Percentiles rank a stretch among this genome's conserved stretches.
Evolutionary conservation across 805 yeast species (phyloP).

Genomic region (Lachancea waltii): DNA sequence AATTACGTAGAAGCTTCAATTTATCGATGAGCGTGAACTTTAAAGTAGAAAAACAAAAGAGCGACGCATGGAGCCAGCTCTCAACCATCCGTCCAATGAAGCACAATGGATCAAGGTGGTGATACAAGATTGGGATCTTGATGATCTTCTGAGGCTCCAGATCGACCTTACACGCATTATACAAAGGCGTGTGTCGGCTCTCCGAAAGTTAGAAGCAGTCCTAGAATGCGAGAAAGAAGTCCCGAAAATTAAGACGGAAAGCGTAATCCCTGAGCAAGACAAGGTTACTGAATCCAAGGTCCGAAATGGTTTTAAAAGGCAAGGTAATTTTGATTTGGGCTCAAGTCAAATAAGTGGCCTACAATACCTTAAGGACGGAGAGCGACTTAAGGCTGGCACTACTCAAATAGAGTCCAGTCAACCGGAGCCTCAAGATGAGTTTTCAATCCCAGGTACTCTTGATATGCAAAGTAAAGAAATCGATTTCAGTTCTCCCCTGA

Average conservation of each 20-base stretch:
- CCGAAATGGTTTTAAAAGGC: no score
- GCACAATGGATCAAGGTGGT: constrained; percentile 9
- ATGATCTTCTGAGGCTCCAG: constrained; percentile 21
- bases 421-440: constrained; percentile 1
- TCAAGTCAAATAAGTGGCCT: no score
- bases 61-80: constrained; percentile 1
- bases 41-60: neutral
- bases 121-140: constrained; percentile 15
- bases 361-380: no score
- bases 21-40: neutral
- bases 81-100: neutral
- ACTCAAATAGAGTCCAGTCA: constrained; percentile 2
- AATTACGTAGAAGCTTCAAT: neutral
- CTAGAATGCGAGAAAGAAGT: neutral
- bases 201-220: neutral
- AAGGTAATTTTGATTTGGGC: no score
- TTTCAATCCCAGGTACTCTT: constrained; percentile 6
- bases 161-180: constrained; percentile 18
- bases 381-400: no score
- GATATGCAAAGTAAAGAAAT: constrained; percentile 9
- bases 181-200: constrained; percentile 7
- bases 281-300: no score
- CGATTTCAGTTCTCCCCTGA: constrained; percentile 12
- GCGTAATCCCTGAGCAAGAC: no score
- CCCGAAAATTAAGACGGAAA: neutral